These are phyloP conservation scores for Ogataea thermomethanolica DNA, from an alignment of 805 yeast genomes.

Conservation along the genomic window DNA sequence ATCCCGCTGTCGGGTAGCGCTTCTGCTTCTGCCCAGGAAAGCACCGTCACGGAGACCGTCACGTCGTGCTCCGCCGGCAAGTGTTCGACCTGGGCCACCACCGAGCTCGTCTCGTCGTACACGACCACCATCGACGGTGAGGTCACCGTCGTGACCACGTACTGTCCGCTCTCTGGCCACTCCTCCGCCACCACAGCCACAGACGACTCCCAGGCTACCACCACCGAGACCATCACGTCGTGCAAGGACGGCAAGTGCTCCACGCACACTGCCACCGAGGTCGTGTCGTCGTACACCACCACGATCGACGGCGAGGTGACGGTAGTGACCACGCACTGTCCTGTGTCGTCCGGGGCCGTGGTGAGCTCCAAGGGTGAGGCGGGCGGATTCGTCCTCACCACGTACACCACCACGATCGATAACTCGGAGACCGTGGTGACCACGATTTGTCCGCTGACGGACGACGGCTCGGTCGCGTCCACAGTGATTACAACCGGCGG, in stretches of 20 bases:
- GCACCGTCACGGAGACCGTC: constrained; percentile 14
- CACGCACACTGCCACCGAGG: constrained; percentile 11
- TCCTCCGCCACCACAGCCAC: constrained; percentile 11
- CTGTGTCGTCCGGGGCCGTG: constrained; percentile 13
- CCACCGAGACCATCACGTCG: constrained; percentile 16
- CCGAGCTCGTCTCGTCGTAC: constrained; percentile 24
- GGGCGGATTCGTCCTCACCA: constrained; percentile 6
- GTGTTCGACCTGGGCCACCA: constrained; percentile 16
- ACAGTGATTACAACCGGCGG: constrained; percentile 11
- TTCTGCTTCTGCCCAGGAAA: constrained; percentile 4
- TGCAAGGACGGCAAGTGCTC: constrained; percentile 24
- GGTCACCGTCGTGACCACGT: constrained; percentile 9
- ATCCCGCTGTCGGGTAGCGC: constrained; percentile 1
- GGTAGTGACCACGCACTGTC: constrained; percentile 24
- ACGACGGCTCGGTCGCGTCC: neutral
- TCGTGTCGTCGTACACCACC: constrained; percentile 26
- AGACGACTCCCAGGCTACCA: constrained; percentile 18
- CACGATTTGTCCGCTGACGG: constrained; percentile 13
- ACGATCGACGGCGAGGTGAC: constrained; percentile 20
- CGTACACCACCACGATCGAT: constrained; percentile 17
- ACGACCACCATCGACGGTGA: constrained; percentile 23
- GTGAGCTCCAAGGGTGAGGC: constrained; percentile 17
- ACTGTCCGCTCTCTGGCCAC: neutral
- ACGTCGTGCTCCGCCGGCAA: constrained; percentile 22
- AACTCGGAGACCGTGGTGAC: constrained; percentile 19